Evolutionary conservation across 257 asterid genomes (phyloP).

Genomic region (Orobanche coerulescens): DNA sequence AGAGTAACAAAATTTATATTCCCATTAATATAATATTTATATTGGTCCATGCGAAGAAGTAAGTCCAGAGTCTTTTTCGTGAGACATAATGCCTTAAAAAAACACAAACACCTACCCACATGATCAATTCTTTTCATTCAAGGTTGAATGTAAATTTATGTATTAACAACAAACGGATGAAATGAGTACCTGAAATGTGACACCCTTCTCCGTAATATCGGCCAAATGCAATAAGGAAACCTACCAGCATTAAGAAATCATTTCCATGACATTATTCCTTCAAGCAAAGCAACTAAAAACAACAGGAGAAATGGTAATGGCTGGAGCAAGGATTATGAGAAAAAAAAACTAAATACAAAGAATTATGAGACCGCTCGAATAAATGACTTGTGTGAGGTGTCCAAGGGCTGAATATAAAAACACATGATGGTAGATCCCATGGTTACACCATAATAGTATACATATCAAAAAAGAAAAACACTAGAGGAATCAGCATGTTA

Average conservation of each 20-base stretch:
- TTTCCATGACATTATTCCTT: background rate
- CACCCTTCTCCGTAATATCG: slow-evolving; percentile 92
- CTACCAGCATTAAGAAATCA: slow-evolving; percentile 38
- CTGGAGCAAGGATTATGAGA: slow-evolving; percentile 15
- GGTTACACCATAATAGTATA: background rate
- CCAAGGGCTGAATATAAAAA: background rate
- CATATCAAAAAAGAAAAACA: background rate
- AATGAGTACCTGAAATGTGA: slow-evolving; percentile 82
- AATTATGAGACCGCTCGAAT: background rate
- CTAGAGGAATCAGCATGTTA: background rate
- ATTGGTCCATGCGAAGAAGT: background rate
- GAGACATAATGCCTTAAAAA: background rate
- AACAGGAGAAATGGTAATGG: background rate
- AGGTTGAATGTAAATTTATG: slow-evolving; percentile 1
- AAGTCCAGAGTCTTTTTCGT: background rate
- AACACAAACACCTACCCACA: background rate
- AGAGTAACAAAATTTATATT: background rate
- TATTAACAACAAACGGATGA: background rate
- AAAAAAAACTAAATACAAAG: background rate
- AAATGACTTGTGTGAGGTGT: background rate
- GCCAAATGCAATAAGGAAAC: slow-evolving; percentile 96
- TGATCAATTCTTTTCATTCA: background rate
- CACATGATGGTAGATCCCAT: background rate
- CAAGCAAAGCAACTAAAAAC: slow-evolving; percentile 1
- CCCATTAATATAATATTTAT: no score